Evolutionary conservation across 805 yeast species (phyloP), one percentile per base, ranked within the genome.

Genomic region (Barnettozyma botsteinii): DNA sequence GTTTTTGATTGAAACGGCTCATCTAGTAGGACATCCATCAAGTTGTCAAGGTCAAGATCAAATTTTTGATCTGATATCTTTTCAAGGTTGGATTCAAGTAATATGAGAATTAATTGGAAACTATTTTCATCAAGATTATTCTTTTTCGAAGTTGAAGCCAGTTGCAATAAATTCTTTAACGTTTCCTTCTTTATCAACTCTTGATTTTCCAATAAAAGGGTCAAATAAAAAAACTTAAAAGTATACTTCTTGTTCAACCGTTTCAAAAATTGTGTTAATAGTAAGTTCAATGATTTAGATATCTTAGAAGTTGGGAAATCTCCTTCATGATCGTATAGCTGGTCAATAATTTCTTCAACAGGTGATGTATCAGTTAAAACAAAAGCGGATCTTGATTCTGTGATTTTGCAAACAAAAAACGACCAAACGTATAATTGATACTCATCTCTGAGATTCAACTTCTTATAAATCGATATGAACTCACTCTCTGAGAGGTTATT

Each of bases 351-450:
- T 2, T 31, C 21, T 14, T 20, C 11, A 33, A 17, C 2, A 7
- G 10, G 17, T n/a, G 22, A 10, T 26, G 9, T 10, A 2, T 37
- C 14, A 5, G 31, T 29, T 4, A 40, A 23, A 5, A 4, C 26
- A 10, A 35, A 26, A 13, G 15, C 18, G 11, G 35, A 39, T 7
- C 23, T 25, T 15, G 39, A 31, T 15, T 41, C 49, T 11, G 49
- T 30, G 5, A 48, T n/a, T 19, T 44, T 48, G 18, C 48, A 46
- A 8, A 45, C 6, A 15, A 54, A 47, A 31, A 47, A 50, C 2
- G 51, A 48, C 30, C 47, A 30, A 4, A 51, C 28, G 27, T 30
- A 48, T 3, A 40, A 17, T 6, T 46, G 48, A 15, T 31, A 5
- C 2, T 5, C 5, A 28, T 40, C 28, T 4, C 28, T 24, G 3